Conservation (phyloP, 2,329 filamentous ascomycete genomes). For the Nothomitra cinnamomea region DNA sequence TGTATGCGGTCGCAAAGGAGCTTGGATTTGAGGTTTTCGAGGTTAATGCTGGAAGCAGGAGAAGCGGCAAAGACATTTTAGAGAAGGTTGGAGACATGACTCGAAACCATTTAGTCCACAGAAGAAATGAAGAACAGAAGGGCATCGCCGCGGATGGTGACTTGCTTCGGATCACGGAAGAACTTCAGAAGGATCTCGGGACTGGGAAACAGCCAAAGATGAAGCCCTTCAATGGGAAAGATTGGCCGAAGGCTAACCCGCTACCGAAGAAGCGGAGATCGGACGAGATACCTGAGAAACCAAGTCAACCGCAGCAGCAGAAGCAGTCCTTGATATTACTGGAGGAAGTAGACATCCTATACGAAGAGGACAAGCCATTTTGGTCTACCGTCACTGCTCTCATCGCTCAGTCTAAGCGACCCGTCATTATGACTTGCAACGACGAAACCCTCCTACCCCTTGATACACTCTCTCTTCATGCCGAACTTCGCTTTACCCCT, state of each 20-base stretch:
- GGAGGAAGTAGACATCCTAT: conserved; percentile 86
- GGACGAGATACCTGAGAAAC: conserved; percentile 13
- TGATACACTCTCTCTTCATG: conserved; percentile 60
- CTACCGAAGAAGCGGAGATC: conserved; percentile 13
- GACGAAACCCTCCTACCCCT: conserved; percentile 70
- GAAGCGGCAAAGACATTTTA: conserved; percentile 76
- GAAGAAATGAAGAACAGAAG: conserved; percentile 19
- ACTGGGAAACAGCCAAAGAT: conserved; percentile 63
- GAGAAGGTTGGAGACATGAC: conserved; percentile 96
- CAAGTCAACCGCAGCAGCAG: conserved; percentile 33
- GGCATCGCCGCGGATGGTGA: conserved; percentile 20
- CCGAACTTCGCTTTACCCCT: conserved; percentile 58
- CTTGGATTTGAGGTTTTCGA: conserved; percentile 90
- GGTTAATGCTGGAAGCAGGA: conserved; percentile 67
- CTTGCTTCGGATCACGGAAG: conserved; percentile 22
- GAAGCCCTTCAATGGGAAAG: conserved; percentile 51
- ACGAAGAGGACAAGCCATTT: conserved; percentile 90
- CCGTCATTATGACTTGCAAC: conserved; percentile 91
- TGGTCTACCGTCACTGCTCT: conserved; percentile 69
- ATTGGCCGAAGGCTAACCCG: conserved; percentile 15
- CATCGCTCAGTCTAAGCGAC: conserved; percentile 70
- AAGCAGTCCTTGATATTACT: conserved; percentile 90
- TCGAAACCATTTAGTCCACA: conserved; percentile 74
- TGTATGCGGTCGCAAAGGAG: conserved; percentile 84
- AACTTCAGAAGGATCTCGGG: conserved; percentile 39